Base-by-base conservation (phyloP, 2,329 filamentous ascomycete genomes). In the Ascochyta clinopodiicola region DNA sequence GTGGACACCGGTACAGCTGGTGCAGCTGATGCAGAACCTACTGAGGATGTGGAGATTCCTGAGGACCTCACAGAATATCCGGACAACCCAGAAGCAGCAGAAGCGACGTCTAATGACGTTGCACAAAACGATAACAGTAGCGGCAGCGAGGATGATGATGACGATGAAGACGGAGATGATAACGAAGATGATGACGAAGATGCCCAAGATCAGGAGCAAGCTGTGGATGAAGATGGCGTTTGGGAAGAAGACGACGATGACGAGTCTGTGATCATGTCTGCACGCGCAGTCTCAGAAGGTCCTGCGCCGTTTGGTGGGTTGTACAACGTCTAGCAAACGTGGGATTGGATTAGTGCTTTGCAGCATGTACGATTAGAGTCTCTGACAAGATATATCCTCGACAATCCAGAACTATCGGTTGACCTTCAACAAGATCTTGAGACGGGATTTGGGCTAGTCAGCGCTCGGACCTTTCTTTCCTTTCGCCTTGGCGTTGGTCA, bases 61-160 rank as follows among this genome's bases (percentile, higher is more conserved):
- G 69, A 71, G 47, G 70, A 71, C 24, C 61, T 71, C 62, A 71
- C 68, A 2, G 71, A 74, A 54, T 59, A 63, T 15, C 69, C 66
- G 13, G 68, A 72, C n/a, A 51, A 63, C 19, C 68, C 66, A 5
- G 68, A 72, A 13, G 64, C 62, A 38, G 68, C 62, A 7, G 67
- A 65, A 15, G 59, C 52, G 4, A 65, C 70, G 10, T 44, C 66
- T 10, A 56, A 66, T 19, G 69, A 67, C 46, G 66, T 59, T 12
- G 57, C 58, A 10, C 57, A 60, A 19, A 60, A 57, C n/a, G 60
- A 52, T 10, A 58, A 45, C 9, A 49, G 48, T 15, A 53, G 43
- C 12, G 51, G 66, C 6, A 59, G 62, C 22, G 64, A 51, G 6
- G 59, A 50, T 10, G 54, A 56, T 12, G 52, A 53, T 12, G 49